Conservation (phyloP, 495 filamentous ascomycete species). For the Hyaloscypha bicolor region DNA sequence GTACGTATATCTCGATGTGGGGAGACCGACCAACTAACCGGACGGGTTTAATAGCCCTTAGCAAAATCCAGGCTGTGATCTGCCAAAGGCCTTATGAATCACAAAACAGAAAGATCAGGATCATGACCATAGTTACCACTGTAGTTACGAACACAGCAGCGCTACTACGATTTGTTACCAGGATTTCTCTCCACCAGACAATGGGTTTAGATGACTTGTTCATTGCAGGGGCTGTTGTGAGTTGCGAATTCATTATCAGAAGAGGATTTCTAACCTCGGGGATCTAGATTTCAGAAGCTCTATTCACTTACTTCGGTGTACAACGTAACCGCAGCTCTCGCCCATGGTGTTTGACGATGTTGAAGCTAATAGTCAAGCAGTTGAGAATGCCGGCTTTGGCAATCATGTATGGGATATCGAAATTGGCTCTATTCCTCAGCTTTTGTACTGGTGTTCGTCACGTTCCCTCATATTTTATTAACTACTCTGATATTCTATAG, state of each 20-base stretch:
- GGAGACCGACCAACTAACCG: not conserved
- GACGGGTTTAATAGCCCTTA: not conserved
- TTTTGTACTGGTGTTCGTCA: slow-evolving; percentile 9
- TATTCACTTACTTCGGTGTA: slow-evolving; percentile 1
- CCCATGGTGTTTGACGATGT: not conserved
- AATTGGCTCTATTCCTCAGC: not conserved
- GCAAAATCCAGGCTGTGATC: slow-evolving; percentile 4
- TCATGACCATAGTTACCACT: not conserved
- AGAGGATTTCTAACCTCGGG: not conserved
- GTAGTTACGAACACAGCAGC: not conserved
- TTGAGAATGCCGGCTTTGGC: slow-evolving; percentile 9
- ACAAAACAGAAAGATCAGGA: not conserved
- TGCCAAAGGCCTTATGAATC: not conserved
- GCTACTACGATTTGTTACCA: not conserved
- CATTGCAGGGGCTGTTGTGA: slow-evolving; percentile 31
- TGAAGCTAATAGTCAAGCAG: slow-evolving; percentile 15
- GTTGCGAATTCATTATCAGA: not conserved
- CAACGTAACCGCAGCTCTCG: slow-evolving; percentile 24
- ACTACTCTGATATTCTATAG: not conserved
- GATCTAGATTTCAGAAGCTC: slow-evolving; percentile 2
- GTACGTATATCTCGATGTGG: not conserved
- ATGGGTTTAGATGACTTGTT: slow-evolving; percentile 41
- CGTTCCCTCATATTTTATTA: not conserved
- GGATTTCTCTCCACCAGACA: not conserved
- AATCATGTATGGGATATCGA: slow-evolving; percentile 10